Evolutionary conservation across 2,329 filamentous ascomycete genomes (phyloP), one percentile per base, ranked within the genome.

Genomic region (Purpureocillium lavendulum): DNA sequence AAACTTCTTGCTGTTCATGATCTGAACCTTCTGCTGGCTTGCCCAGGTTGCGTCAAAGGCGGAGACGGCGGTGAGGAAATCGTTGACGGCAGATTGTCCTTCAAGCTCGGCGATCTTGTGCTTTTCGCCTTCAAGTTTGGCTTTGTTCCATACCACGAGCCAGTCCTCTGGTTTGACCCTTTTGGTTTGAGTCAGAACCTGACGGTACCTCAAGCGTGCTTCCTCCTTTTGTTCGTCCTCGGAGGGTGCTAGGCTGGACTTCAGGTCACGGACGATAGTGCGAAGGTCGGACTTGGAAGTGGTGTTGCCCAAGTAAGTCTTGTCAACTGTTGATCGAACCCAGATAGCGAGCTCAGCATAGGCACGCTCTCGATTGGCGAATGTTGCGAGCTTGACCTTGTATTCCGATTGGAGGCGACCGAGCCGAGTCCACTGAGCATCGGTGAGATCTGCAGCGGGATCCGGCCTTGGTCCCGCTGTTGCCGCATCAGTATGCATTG

Each of bases 151-250:
- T 11, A 14, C 31, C 12, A 33, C 31, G 9, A 33, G 31, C 31
- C 31, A 33, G 31, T 33, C 31, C 16, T 33, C 31, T 33, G 31
- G 31, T 33, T 33, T 33, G n/a, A 33, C 14, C 31, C 31, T 33
- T 33, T 33, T 33, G 31, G 31, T 33, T 16, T 33, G 31, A 33
- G n/a, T 6, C 7, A 33, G 31, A 16, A 33, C 31, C 16, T 33
- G 31, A 14, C 31, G 31, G 31, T 33, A 33, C 10, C 16, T 33
- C 31, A 33, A 33, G 16, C 31, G 31, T 16, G 31, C 31, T 16
- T 33, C 31, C 5, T 33, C 31, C 9, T 15, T 15, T 33, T 33
- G 31, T 16, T 33, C 31, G 14, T n/a, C 16, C 9, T 33, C 31
- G 6, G 31, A 15, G 31, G 31, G 31, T 33, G 31, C 31, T 11